phyloP scores from a whole-genome alignment of 1,284 basidiomycete genomes.

The Paramarasmius palmivorus region DNA sequence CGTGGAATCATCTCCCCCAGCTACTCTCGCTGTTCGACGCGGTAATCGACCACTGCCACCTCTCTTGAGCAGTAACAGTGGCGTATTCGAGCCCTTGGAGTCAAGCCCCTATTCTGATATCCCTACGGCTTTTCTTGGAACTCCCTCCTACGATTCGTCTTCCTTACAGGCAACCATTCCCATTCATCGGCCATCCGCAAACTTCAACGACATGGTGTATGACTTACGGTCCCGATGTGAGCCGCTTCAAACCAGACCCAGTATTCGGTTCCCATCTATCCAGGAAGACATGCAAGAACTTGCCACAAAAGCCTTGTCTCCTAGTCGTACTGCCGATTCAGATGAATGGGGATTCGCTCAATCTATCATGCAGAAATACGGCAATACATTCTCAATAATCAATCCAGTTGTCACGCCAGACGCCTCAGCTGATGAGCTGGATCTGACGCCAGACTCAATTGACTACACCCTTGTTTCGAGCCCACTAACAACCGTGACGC shows the following conservation, averaged over 20 bases:
- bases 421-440: too few species aligned
- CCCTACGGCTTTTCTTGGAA: conserved; percentile 62
- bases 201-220: conserved; percentile 55
- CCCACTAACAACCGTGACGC: too few species aligned
- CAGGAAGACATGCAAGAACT: conserved; percentile 17
- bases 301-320: conserved; percentile 6
- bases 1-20: neutral
- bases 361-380: conserved; percentile 30
- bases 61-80: conserved; percentile 36
- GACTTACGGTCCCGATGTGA: conserved; percentile 45
- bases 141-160: conserved; percentile 48
- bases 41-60: conserved; percentile 47
- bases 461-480: too few species aligned
- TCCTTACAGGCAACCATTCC: conserved; percentile 31
- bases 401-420: neutral
- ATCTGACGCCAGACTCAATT: too few species aligned
- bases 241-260: conserved; percentile 21
- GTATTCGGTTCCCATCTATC: conserved; percentile 15
- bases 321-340: conserved; percentile 12
- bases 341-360: conserved; percentile 53
- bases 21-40: conserved; percentile 48
- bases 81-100: conserved; percentile 20
- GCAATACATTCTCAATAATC: conserved; percentile 8
- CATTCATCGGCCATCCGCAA: conserved; percentile 34
- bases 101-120: conserved; percentile 52